Percentiles rank a stretch among this genome's conserved stretches.
phyloP scores from a whole-genome alignment of 179 eudicot species.

The Beta lomatogona region DNA sequence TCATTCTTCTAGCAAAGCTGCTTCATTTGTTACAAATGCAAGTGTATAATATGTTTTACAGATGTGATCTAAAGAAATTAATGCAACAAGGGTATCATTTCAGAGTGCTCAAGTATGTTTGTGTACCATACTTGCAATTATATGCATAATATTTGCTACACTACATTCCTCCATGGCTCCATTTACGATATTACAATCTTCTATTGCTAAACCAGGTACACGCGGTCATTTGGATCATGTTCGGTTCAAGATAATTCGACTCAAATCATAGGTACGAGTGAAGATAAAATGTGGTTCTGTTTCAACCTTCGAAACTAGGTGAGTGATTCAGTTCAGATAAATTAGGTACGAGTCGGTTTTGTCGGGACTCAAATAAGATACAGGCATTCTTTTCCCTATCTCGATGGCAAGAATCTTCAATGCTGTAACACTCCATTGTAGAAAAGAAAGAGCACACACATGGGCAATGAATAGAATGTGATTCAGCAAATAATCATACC shows the following conservation, averaged over 20 bases:
- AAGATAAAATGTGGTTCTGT: too few relatives aligned
- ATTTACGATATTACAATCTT: too few relatives aligned
- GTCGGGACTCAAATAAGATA: too few relatives aligned
- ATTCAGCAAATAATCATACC: neutral
- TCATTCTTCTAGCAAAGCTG: slow-evolving; percentile 23
- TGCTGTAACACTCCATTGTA: neutral
- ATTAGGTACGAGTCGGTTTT: too few relatives aligned
- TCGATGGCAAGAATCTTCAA: too few relatives aligned
- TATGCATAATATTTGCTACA: neutral
- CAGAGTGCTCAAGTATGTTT: neutral
- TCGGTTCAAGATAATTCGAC: too few relatives aligned
- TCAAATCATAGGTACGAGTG: too few relatives aligned
- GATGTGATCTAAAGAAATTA: neutral
- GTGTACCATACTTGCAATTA: neutral
- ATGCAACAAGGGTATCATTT: neutral
- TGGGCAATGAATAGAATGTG: neutral
- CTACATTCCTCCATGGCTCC: neutral
- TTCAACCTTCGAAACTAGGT: too few relatives aligned
- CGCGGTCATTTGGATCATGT: too few relatives aligned
- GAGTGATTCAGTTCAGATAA: too few relatives aligned
- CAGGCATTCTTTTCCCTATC: too few relatives aligned
- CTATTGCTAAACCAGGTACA: too few relatives aligned
- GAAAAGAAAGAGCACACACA: neutral
- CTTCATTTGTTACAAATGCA: slow-evolving; percentile 12
- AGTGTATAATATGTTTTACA: slow-evolving; percentile 17